Percentiles rank a stretch among this genome's conserved stretches.
phyloP scores from a whole-genome alignment of 2,329 filamentous ascomycete genomes.

The Sporothrix sp. region DNA sequence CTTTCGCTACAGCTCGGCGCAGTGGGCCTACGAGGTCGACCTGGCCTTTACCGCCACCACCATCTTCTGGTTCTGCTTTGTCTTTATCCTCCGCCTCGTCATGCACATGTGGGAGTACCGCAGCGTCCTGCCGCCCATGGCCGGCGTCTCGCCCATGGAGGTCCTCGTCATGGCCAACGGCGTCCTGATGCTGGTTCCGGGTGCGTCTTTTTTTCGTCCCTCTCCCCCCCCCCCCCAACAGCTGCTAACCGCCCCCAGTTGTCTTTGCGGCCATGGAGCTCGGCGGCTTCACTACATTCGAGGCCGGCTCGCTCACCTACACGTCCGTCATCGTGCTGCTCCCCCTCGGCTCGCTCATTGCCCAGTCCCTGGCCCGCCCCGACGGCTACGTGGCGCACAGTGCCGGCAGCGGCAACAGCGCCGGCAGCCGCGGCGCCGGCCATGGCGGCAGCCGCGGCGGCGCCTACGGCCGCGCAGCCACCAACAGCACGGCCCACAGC shows the following conservation, averaged over 20 bases:
- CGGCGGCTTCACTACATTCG: slow-evolving; percentile 33
- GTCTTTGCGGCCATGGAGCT: slow-evolving; percentile 42
- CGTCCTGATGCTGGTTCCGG: slow-evolving; percentile 46
- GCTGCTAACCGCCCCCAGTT: slow-evolving; percentile 26
- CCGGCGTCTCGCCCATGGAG: slow-evolving; percentile 41
- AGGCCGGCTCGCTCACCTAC: slow-evolving; percentile 39
- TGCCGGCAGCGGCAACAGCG: not conserved
- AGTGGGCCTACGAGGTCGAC: slow-evolving; percentile 32
- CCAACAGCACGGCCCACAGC: not conserved
- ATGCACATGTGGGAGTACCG: slow-evolving; percentile 39
- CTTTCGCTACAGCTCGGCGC: slow-evolving; percentile 12
- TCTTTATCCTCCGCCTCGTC: slow-evolving; percentile 44
- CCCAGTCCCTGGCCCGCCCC: slow-evolving; percentile 31
- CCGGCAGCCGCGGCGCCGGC: not conserved
- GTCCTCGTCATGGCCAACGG: slow-evolving; percentile 47
- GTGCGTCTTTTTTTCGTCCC: slow-evolving; percentile 23
- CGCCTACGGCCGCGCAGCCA: slow-evolving; percentile 6
- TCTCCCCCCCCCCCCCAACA: not conserved
- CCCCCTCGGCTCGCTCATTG: slow-evolving; percentile 42
- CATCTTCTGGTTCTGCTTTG: slow-evolving; percentile 41
- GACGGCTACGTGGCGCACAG: not conserved
- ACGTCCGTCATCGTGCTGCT: slow-evolving; percentile 43
- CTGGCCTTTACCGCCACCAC: slow-evolving; percentile 24
- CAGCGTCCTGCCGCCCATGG: slow-evolving; percentile 34
- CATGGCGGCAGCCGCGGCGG: not conserved